Evolutionary conservation across 805 yeast genomes (phyloP).

Genomic region (Suhomyces tanzawaensis): DNA sequence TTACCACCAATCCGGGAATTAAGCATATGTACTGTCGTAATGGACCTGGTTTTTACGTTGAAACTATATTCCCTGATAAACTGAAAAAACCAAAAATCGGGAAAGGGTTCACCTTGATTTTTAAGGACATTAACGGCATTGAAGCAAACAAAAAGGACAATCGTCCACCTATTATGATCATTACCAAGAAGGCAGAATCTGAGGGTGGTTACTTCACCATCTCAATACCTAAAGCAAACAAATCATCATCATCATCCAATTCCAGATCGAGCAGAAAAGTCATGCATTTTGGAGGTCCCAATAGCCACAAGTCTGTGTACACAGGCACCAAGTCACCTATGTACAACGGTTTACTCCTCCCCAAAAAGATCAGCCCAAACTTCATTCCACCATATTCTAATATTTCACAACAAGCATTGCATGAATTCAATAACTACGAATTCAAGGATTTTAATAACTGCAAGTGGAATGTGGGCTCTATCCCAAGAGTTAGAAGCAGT

Average conservation of each 20-base stretch:
- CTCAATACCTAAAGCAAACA: slow-evolving; percentile 17
- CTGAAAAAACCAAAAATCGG: slow-evolving; percentile 9
- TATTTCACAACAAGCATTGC: slow-evolving; percentile 2
- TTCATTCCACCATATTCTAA: slow-evolving; percentile 19
- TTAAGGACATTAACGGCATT: slow-evolving; percentile 22
- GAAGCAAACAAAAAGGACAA: slow-evolving; percentile 11
- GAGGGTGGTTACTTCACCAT: slow-evolving; percentile 31
- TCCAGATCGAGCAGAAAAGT: slow-evolving; percentile 1
- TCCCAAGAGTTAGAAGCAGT: slow-evolving; percentile 38
- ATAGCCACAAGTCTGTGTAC: slow-evolving; percentile 2
- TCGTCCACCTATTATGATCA: slow-evolving; percentile 26
- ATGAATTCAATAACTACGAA: slow-evolving; percentile 24
- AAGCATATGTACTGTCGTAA: slow-evolving; percentile 57
- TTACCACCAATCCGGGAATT: slow-evolving; percentile 66
- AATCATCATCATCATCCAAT: not conserved
- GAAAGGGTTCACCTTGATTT: slow-evolving; percentile 26
- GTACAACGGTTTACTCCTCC: slow-evolving; percentile 26
- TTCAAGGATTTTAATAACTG: slow-evolving; percentile 18
- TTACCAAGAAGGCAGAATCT: slow-evolving; percentile 21
- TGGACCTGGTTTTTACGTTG: slow-evolving; percentile 63
- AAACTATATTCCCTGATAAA: slow-evolving; percentile 26
- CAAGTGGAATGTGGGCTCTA: slow-evolving; percentile 38
- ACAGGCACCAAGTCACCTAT: slow-evolving; percentile 8
- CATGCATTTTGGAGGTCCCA: slow-evolving; percentile 2
- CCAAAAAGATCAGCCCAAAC: slow-evolving; percentile 20